A percentile compares a stretch with the other conserved stretches of the same genome.
These are phyloP conservation scores for Scheffersomyces amazonensis DNA, from an alignment of 805 yeast species.

Conservation along the genomic window DNA sequence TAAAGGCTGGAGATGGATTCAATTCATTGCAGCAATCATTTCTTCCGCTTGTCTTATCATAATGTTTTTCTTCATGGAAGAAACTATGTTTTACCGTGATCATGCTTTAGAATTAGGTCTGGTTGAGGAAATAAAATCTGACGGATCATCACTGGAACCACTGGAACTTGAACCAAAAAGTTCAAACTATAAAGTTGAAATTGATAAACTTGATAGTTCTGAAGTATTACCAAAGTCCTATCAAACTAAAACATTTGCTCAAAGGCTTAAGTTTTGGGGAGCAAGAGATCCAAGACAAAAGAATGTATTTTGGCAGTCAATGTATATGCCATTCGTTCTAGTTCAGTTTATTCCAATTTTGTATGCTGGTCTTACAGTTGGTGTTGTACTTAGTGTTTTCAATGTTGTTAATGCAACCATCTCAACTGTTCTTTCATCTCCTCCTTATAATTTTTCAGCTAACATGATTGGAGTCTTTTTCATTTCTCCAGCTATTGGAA, in stretches of 20 bases:
- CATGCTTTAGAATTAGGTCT: slow-evolving; percentile 6
- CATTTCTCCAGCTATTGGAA: slow-evolving; percentile 42
- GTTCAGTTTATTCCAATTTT: slow-evolving; percentile 14
- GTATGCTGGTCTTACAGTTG: slow-evolving; percentile 19
- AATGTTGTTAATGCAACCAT: slow-evolving; percentile 21
- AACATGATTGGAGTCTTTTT: slow-evolving; percentile 41
- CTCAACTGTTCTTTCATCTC: slow-evolving; percentile 16
- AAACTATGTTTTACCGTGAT: slow-evolving; percentile 38
- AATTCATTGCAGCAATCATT: slow-evolving; percentile 22
- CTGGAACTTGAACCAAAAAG: slow-evolving; percentile 26
- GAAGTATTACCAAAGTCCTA: slow-evolving; percentile 2
- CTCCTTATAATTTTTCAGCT: slow-evolving; percentile 40
- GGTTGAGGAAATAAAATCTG: slow-evolving; percentile 17
- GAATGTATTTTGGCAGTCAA: slow-evolving; percentile 8
- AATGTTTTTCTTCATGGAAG: slow-evolving; percentile 40
- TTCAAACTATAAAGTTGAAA: slow-evolving; percentile 6
- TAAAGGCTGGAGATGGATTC: slow-evolving; percentile 43
- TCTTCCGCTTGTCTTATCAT: slow-evolving; percentile 28
- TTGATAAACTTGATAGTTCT: slow-evolving; percentile 1
- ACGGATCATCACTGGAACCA: slow-evolving; percentile 5
- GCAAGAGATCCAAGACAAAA: slow-evolving; percentile 8
- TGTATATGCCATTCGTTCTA: slow-evolving; percentile 16
- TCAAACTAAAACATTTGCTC: slow-evolving; percentile 5
- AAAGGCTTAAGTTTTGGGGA: slow-evolving; percentile 12
- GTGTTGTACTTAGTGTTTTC: slow-evolving; percentile 18